These are phyloP conservation scores for Phytophthora agathidicida DNA, from an alignment of 352 stramenopile species.

Conservation along the genomic window DNA sequence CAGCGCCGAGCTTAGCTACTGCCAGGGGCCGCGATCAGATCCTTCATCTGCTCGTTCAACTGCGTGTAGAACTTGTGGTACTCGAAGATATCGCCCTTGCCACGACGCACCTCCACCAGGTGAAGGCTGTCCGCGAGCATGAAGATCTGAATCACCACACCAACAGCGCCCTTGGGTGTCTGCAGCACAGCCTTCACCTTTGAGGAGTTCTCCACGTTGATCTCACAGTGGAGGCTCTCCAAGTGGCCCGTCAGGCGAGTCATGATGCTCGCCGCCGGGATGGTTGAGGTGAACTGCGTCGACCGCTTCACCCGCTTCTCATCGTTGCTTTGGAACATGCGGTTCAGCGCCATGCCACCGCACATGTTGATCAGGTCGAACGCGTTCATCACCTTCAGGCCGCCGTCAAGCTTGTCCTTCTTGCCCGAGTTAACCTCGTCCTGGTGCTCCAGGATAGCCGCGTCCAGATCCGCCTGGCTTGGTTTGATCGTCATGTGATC, in stretches of 20 bases:
- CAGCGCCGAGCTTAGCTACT: slow-evolving; percentile 22
- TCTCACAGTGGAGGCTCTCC: slow-evolving; percentile 80
- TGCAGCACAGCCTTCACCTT: slow-evolving; percentile 89
- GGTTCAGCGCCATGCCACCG: slow-evolving; percentile 90
- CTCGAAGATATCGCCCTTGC: slow-evolving; percentile 92
- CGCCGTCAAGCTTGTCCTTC: slow-evolving; percentile 69
- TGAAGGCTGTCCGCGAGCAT: slow-evolving; percentile 86
- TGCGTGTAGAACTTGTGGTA: slow-evolving; percentile 93
- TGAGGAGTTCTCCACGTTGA: slow-evolving; percentile 75
- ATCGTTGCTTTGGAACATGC: slow-evolving; percentile 90
- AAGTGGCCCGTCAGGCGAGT: slow-evolving; percentile 75
- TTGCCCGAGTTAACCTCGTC: slow-evolving; percentile 74
- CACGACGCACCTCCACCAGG: slow-evolving; percentile 88
- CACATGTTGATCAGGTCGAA: slow-evolving; percentile 95
- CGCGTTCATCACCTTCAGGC: slow-evolving; percentile 90
- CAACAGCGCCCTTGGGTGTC: slow-evolving; percentile 88
- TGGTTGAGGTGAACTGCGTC: slow-evolving; percentile 88
- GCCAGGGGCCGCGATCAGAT: slow-evolving; percentile 62
- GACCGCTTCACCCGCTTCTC: slow-evolving; percentile 87
- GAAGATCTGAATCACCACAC: slow-evolving; percentile 91
- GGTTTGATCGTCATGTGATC: slow-evolving; percentile 78
- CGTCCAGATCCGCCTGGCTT: slow-evolving; percentile 83
- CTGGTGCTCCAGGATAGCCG: slow-evolving; percentile 82
- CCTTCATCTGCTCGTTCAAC: slow-evolving; percentile 88
- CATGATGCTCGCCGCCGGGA: slow-evolving; percentile 81